Evolutionary conservation across 495 filamentous ascomycete genomes (phyloP), one percentile per base, ranked within the genome.

Genomic region (Talaromyces thailandensis): DNA sequence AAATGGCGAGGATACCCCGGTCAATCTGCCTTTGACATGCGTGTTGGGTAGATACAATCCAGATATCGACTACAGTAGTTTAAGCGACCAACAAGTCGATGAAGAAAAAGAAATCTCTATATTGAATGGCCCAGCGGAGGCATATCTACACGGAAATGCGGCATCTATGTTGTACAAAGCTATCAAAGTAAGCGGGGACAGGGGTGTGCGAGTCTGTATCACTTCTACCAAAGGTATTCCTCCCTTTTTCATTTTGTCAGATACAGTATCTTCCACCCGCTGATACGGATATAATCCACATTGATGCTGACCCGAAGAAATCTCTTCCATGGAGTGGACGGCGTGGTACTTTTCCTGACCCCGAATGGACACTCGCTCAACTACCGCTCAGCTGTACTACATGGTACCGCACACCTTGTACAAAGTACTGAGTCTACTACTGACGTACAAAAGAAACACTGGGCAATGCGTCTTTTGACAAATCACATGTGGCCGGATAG

Each of bases 391-490:
- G 29, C 57, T n/a, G 57, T 59, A 21, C 31, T 59, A 25, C 57
- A 59, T 45, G 57, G 57, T 14, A 45, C 57, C 4, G 57, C 57
- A 28, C 9, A 8, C 3, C 31, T 59, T 24, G 57, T 59, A 9
- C 57, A n/a, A n/a, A n/a, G n/a, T n/a, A n/a, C n/a, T n/a, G n/a
- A n/a, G n/a, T n/a, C 57, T 1, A 18, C 2, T 5, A 25, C 12
- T 3, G 21, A 59, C 16, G 12, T 48, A 25, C 16, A 32, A 8
- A 59, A 59, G 18, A 59, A 43, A 21, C 57, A 25, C 6, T 59
- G 57, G 57, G 29, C 57, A 59, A 59, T 59, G 57, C 35, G 57
- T 3, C 57, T 59, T 43, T 14, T 59, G 31, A 59, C 57, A 40
- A 59, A 59, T 25, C 57, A 59, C 35, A 59, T 59, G 57, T 25